Conservation (phyloP, 2,329 filamentous ascomycete species). For the Alternaria hordeiaustralica region DNA sequence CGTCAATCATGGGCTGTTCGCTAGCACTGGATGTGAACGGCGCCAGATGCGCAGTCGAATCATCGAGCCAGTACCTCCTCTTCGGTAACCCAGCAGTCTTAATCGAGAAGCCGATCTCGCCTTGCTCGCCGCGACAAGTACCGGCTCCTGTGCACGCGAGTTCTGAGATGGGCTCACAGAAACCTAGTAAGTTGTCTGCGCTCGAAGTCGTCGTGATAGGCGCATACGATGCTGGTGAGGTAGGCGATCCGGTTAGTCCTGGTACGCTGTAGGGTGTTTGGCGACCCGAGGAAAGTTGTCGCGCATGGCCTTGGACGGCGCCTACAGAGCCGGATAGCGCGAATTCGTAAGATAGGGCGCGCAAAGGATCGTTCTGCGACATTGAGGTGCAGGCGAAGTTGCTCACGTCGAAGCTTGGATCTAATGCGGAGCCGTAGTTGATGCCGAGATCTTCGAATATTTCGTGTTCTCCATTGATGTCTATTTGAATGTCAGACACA, state of each 20-base stretch:
- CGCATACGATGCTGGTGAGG: constrained; percentile 19
- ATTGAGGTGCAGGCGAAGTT: constrained; percentile 29
- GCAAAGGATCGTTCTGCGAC: constrained; percentile 15
- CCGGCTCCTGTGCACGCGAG: constrained; percentile 20
- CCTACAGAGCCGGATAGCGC: constrained; percentile 31
- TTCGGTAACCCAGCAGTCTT: constrained; percentile 12
- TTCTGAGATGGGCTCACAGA: constrained; percentile 29
- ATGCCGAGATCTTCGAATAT: constrained; percentile 46
- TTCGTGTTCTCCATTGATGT: constrained; percentile 28
- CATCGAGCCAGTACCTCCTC: constrained; percentile 15
- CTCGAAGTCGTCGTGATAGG: constrained; percentile 13
- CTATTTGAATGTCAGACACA: constrained; percentile 2
- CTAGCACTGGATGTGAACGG: constrained; percentile 1
- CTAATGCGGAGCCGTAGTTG: constrained; percentile 24
- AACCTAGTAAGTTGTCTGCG: constrained; percentile 9
- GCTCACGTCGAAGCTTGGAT: constrained; percentile 38
- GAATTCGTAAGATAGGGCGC: constrained; percentile 33
- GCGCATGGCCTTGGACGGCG: constrained; percentile 19
- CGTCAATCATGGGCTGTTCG: constrained; percentile 2
- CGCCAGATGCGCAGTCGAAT: constrained; percentile 1
- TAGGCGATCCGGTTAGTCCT: constrained; percentile 24
- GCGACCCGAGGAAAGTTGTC: constrained; percentile 17
- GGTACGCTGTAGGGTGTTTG: constrained; percentile 25
- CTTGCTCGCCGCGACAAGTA: constrained; percentile 31
- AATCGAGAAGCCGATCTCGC: constrained; percentile 25